phyloP scores from a whole-genome alignment of 176 grass and related monocot genomes.

The Guadua angustifolia region DNA sequence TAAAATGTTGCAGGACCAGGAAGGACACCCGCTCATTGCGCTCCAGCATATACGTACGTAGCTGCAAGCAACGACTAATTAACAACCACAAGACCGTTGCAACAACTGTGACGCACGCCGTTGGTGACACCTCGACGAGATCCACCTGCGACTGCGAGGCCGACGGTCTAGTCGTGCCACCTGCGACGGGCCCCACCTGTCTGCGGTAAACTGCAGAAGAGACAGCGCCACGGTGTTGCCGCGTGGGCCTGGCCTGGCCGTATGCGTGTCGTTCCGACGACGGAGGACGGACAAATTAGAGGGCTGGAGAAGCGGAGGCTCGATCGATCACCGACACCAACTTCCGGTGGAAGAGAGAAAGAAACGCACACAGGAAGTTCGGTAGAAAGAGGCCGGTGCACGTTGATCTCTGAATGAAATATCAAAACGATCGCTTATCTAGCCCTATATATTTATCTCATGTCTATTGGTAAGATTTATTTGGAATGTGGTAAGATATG shows the following conservation, averaged over 20 bases:
- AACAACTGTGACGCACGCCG: not conserved
- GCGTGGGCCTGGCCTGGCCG: not conserved
- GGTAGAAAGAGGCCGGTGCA: constrained; percentile 39
- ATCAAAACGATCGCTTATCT: not conserved
- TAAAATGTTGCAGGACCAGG: not conserved
- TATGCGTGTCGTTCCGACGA: not conserved
- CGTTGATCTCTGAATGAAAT: not conserved
- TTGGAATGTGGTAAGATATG: too few species aligned
- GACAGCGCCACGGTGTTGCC: constrained; percentile 10
- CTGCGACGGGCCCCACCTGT: constrained; percentile 24
- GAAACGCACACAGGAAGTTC: not conserved
- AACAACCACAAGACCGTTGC: not conserved
- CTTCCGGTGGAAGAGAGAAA: not conserved
- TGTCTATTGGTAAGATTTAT: too few species aligned
- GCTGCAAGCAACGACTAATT: not conserved
- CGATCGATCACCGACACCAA: constrained; percentile 45
- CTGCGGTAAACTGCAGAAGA: not conserved
- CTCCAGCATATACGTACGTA: not conserved
- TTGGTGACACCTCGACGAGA: not conserved
- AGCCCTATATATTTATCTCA: too few species aligned
- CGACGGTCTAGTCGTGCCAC: constrained; percentile 28
- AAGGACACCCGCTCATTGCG: not conserved
- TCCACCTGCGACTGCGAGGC: constrained; percentile 30
- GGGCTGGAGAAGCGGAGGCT: not conserved
- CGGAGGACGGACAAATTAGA: not conserved